These are phyloP conservation scores for Chaetoscypha palmicola DNA, from an alignment of 2,329 filamentous ascomycete genomes.

Conservation along the genomic window DNA sequence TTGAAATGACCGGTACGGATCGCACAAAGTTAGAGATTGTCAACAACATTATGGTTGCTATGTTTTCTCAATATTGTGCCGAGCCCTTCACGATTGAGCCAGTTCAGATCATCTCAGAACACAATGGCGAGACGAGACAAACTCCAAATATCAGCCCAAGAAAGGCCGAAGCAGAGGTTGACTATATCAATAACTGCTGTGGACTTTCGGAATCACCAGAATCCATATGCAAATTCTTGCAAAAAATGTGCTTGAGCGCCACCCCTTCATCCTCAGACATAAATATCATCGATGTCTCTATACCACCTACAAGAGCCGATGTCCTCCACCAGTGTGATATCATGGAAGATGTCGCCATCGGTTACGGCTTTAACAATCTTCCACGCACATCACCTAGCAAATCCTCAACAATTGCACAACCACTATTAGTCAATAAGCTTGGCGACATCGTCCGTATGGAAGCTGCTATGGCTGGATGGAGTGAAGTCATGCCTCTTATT, in stretches of 20 bases:
- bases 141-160: slow-evolving; percentile 76
- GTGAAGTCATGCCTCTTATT: slow-evolving; percentile 91
- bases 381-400: slow-evolving; percentile 82
- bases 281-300: slow-evolving; percentile 70
- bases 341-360: slow-evolving; percentile 97
- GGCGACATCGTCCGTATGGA: slow-evolving; percentile 84
- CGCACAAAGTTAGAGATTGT: slow-evolving; percentile 95
- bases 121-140: slow-evolving; percentile 77
- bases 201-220: slow-evolving; percentile 70
- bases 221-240: slow-evolving; percentile 70
- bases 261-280: slow-evolving; percentile 62
- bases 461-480: slow-evolving; percentile 90
- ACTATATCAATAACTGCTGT: slow-evolving; percentile 90
- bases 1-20: slow-evolving; percentile 94
- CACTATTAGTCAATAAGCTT: slow-evolving; percentile 89
- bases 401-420: slow-evolving; percentile 77
- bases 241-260: slow-evolving; percentile 83
- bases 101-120: slow-evolving; percentile 82
- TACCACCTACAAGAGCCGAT: slow-evolving; percentile 87
- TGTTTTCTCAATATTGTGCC: slow-evolving; percentile 89
- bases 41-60: slow-evolving; percentile 88
- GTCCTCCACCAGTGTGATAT: slow-evolving; percentile 95
- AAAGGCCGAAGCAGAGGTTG: slow-evolving; percentile 72
- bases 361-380: slow-evolving; percentile 95
- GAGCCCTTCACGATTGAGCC: slow-evolving; percentile 92